These are phyloP conservation scores for Camelina sativa DNA, from an alignment of 345 rosid species.

Conservation along the genomic window DNA sequence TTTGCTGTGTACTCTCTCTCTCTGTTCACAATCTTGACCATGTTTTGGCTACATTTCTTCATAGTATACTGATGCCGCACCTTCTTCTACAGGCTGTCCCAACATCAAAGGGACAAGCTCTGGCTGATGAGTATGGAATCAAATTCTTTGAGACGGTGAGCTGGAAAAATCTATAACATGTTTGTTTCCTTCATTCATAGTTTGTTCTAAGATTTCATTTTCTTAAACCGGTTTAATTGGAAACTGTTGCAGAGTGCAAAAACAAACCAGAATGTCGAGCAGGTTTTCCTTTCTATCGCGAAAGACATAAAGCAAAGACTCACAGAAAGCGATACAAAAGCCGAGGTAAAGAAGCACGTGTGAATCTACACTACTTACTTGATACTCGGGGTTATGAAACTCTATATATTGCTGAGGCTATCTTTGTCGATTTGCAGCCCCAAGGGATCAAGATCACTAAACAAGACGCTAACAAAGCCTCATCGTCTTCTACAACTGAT, in stretches of 20 bases:
- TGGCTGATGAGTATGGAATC: slow-evolving; percentile 68
- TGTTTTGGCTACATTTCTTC: slow-evolving; percentile 11
- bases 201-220: neutral
- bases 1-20: slow-evolving; percentile 4
- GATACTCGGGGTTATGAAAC: slow-evolving; percentile 16
- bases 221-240: neutral
- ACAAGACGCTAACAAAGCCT: slow-evolving; percentile 50
- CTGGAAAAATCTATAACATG: neutral
- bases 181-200: slow-evolving; percentile 9
- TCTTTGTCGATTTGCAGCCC: slow-evolving; percentile 48
- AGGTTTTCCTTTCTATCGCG: slow-evolving; percentile 59
- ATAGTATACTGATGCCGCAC: neutral
- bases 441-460: slow-evolving; percentile 70
- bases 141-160: slow-evolving; percentile 65
- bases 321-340: slow-evolving; percentile 51
- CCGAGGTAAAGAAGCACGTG: slow-evolving; percentile 47
- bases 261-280: slow-evolving; percentile 63
- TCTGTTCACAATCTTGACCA: neutral
- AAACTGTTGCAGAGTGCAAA: slow-evolving; percentile 58
- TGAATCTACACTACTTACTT: neutral
- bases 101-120: slow-evolving; percentile 60
- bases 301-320: slow-evolving; percentile 64
- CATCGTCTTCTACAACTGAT: slow-evolving; percentile 51
- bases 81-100: slow-evolving; percentile 52
- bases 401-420: slow-evolving; percentile 3